Evolutionary conservation across 2,329 filamentous ascomycete species (phyloP), one percentile per base, ranked within the genome.

Genomic region (Xylariales sp.): DNA sequence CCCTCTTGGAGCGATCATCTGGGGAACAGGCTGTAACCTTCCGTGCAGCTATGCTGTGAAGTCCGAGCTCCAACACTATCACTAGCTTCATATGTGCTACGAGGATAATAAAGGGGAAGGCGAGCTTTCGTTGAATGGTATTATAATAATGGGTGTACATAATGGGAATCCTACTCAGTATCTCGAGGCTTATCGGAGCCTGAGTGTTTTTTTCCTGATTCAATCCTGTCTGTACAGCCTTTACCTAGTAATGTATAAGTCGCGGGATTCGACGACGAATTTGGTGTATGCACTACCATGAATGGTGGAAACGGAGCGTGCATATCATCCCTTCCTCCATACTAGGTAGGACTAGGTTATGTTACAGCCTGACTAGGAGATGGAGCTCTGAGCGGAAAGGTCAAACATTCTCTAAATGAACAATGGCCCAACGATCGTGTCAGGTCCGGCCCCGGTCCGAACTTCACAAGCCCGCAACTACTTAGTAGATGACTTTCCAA

Each of bases 251-350:
- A 23, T 23, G 23, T 50, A 23, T 36, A 63, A n/a, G n/a, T 39
- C 53, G 52, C 41, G 18, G 48, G 23, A 45, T 39, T 39, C n/a
- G 41, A 49, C n/a, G 39, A 61, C 49, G 55, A 54, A 48, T 48
- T 18, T 45, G 5, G 39, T 41, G 39, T 41, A 49, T 28, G 28
- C 59, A 43, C 32, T 16, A 48, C 32, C 39, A 12, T 58, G 16
- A 12, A 65, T n/a, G 39, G 66, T 65, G 58, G 57, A 65, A 62
- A 65, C 66, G 62, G 41, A 9, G 34, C 48, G 10, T 68, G 62
- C 66, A 65, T 68, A 43, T 18, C 48, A 65, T 53, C 36, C 62
- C 49, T 57, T 65, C 57, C 57, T 62, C 54, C 46, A 18, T 49
- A 45, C 62, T 45, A 55, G 48, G 57, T 65, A 18, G 53, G 39